phyloP scores from a whole-genome alignment of 2,329 filamentous ascomycete species.

The Penicillium psychrosexuale region DNA sequence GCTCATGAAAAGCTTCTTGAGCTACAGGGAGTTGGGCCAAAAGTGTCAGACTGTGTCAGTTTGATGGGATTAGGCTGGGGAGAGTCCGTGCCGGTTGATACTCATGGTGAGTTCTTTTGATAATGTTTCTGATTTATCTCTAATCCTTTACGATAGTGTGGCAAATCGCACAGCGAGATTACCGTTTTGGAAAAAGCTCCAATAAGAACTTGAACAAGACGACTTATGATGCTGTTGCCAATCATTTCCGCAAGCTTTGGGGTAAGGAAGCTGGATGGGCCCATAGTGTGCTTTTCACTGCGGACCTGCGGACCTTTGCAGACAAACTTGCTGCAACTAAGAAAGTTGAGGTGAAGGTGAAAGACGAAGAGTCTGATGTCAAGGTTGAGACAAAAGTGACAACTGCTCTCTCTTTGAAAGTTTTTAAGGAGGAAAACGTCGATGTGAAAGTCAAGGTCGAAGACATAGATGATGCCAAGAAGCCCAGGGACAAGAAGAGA shows the following conservation, averaged over 20 bases:
- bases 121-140: neutral
- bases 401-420: constrained; percentile 26
- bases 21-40: constrained; percentile 87
- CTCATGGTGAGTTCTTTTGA: constrained; percentile 58
- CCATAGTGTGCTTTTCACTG: constrained; percentile 93
- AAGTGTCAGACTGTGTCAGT: constrained; percentile 95
- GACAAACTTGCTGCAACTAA: constrained; percentile 53
- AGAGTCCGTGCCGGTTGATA: constrained; percentile 92
- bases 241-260: constrained; percentile 87
- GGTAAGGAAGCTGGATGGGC: constrained; percentile 95
- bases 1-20: constrained; percentile 77
- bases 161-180: constrained; percentile 96
- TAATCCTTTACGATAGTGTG: constrained; percentile 58
- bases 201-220: constrained; percentile 81
- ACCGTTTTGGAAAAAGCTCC: constrained; percentile 81
- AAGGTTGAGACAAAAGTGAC: constrained; percentile 29
- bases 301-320: constrained; percentile 81
- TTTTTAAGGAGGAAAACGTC: constrained; percentile 21
- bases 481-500: constrained; percentile 16
- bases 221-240: constrained; percentile 85
- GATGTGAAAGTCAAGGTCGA: constrained; percentile 21
- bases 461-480: constrained; percentile 12
- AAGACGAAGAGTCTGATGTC: constrained; percentile 27
- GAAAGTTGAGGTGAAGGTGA: constrained; percentile 36
- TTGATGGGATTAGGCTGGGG: constrained; percentile 96